Evolutionary conservation across 306 rosid genomes (phyloP), one percentile per base, ranked within the genome.

Genomic region (Quercus berberidifolia): DNA sequence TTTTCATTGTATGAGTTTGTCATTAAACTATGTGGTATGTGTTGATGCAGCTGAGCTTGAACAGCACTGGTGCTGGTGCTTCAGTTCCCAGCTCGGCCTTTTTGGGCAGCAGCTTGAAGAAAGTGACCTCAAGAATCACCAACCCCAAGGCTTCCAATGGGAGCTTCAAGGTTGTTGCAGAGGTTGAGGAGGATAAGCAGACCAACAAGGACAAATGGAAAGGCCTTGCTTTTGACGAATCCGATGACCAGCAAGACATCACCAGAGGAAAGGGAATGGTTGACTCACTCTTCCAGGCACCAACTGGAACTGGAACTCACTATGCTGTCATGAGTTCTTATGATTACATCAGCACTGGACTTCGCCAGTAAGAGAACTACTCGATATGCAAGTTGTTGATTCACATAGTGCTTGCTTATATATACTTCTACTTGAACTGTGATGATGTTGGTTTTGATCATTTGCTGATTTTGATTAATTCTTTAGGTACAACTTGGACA

Each of bases 231-330:
- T 89, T 30, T 15, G 98, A 94, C 79, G 2, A 3, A 0, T 94
- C 98, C 6, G 98, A 94, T 76, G 98, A 94, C 78, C 98, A 94
- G 63, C 98, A 94, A 78, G 98, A 94, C 82, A 94, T 94, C 88
- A 92, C 98, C 74, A 86, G 98, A 76, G 98, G 98, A 15, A 94
- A 94, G 93, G 98, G 98, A 65, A 59, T 81, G 97, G 98, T 92
- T 73, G 97, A 94, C 69, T 2, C 92, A 19, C 90, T 92, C 59
- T 94, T 88, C 88, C 98, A 94, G 83, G 98, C 97, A 26, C 97
- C 98, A 73, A 1, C 1, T 68, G 31, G 74, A 0, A 0, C 49
- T 11, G 98, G 98, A 70, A 94, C 98, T 76, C 98, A 93, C 90
- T 30, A 76, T 23, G 93, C 98, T 4, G 81, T 92, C 86, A 82